Percentiles rank a stretch among this genome's conserved stretches.
Conservation (phyloP, 768 basidiomycete species). For the Termitomyces sp. region DNA sequence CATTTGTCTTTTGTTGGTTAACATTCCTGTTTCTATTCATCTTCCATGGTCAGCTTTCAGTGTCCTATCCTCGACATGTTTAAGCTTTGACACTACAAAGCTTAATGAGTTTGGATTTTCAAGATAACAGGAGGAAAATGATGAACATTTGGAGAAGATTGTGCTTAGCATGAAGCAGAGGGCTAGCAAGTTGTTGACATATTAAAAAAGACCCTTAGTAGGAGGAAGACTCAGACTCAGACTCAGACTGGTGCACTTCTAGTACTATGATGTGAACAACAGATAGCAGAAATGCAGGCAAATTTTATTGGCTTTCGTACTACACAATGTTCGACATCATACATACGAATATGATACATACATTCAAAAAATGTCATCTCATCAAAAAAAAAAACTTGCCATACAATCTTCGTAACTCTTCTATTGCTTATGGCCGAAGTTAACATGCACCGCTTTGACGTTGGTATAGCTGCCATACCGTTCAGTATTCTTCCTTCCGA, state of each 20-base stretch:
- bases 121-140: slow-evolving; percentile 85
- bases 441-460: slow-evolving; percentile 68
- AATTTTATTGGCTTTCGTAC: not conserved
- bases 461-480: slow-evolving; percentile 46
- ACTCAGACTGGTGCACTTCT: too few species aligned
- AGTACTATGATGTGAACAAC: too few species aligned
- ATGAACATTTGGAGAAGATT: slow-evolving; percentile 54
- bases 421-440: slow-evolving; percentile 35
- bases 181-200: slow-evolving; percentile 59
- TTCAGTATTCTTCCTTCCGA: not conserved
- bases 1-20: too few species aligned
- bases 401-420: not conserved
- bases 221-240: too few species aligned
- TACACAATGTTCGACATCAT: not conserved
- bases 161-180: slow-evolving; percentile 52
- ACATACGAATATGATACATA: not conserved
- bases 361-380: not conserved
- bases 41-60: too few species aligned
- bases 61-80: too few species aligned
- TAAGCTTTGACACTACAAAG: slow-evolving; percentile 48
- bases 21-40: too few species aligned
- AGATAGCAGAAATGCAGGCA: too few species aligned
- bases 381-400: not conserved
- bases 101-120: slow-evolving; percentile 73
- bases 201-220: slow-evolving; percentile 84